Evolutionary conservation across 208 protist species (phyloP).

Genomic region (Leishmania turanica): DNA sequence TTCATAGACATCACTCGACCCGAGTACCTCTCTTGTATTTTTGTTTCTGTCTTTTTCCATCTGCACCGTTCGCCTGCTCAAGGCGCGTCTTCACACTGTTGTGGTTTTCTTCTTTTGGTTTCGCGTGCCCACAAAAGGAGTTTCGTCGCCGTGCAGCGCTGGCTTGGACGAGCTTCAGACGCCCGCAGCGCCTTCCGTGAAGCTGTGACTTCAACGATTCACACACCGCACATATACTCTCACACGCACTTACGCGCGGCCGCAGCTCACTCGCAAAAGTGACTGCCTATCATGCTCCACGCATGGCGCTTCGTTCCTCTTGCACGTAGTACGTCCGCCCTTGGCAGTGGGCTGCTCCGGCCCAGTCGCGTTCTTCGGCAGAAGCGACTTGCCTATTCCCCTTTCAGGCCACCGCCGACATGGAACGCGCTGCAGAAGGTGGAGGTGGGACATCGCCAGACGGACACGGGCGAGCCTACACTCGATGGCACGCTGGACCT

Average conservation of each 20-base stretch:
- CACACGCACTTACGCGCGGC: background rate
- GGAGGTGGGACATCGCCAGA: constrained; percentile 56
- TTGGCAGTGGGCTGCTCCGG: constrained; percentile 21
- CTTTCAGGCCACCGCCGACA: constrained; percentile 39
- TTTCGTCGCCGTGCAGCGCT: background rate
- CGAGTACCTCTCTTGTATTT: background rate
- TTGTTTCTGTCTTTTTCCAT: no score
- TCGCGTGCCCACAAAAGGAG: background rate
- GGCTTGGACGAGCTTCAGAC: background rate
- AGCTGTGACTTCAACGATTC: background rate
- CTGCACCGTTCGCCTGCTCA: background rate
- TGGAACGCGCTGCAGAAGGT: constrained; percentile 84
- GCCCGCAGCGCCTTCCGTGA: background rate
- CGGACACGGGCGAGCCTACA: constrained; percentile 65
- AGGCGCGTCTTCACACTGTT: background rate
- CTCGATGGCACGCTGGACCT: constrained; percentile 85
- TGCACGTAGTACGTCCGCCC: background rate
- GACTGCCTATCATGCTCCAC: constrained; percentile 3
- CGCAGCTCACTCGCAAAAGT: background rate
- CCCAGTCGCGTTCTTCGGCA: constrained; percentile 25
- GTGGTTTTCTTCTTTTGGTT: background rate
- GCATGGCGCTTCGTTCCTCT: background rate
- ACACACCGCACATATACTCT: background rate
- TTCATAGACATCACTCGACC: constrained; percentile 1
- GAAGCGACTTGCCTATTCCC: constrained; percentile 24